Base-by-base conservation (phyloP, 2,329 filamentous ascomycete species). In the Ophiostoma quercus region DNA sequence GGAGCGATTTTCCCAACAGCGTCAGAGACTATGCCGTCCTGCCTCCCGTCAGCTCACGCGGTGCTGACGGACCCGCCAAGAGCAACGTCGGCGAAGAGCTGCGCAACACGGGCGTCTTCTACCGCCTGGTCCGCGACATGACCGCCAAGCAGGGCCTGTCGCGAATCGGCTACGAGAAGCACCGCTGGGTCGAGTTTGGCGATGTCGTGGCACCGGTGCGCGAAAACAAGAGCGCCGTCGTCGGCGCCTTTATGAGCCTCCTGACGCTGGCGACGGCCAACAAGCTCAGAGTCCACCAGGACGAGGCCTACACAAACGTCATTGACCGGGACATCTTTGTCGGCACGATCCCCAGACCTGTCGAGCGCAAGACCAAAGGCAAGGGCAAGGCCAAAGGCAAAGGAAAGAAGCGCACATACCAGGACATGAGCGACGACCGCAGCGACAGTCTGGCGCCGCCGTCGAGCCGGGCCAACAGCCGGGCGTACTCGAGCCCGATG, bases 191-290 rank as follows among this genome's bases (percentile, higher is more conserved):
- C 14, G 69, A 65, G 37, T 74, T 74, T 68, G 69, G 68, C 19
- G 71, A 73, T 16, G 67, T 69, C 0, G 72, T 73, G 29, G 68
- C 67, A 9, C 54, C 70, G 0, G 68, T 74, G 34, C 22, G 39
- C 32, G 6, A 12, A 1, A 69, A 60, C 67, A 22, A 69, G 1
- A 57, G 69, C 5, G 72, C 73, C 1, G 72, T 74, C 19, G 73
- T 74, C 19, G 69, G 69, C 11, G 72, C 73, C 7, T 74, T 74
- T 43, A 73, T 74, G 73, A 73, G 71, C 29, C 62, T 74, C 47
- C 54, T 74, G 69, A 51, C 73, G 51, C 69, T 74, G 63, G 72
- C 71, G 1, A 73, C 70, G 0, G 29, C 66, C 2, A 67, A 62
- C n/a, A 43, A 69, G 68, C 60, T 74, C 57, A 67, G 68, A n/a